phyloP scores from a whole-genome alignment of 352 stramenopile genomes.

The Phytopythium ostracodes region DNA sequence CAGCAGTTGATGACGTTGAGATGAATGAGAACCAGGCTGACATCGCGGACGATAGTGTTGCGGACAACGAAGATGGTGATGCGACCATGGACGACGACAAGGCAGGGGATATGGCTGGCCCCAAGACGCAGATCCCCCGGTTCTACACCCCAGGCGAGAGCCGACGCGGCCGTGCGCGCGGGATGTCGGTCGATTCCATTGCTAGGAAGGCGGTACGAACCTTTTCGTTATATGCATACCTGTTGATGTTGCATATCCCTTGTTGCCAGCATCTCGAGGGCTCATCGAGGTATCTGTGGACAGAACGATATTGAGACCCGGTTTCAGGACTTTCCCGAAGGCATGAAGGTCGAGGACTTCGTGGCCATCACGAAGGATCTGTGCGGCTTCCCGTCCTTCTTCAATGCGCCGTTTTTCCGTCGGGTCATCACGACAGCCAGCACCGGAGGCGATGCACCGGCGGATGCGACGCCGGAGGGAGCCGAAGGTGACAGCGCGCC shows the following conservation, averaged over 20 bases:
- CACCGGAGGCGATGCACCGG: background rate
- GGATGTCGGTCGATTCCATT: constrained; percentile 62
- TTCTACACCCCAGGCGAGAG: constrained; percentile 72
- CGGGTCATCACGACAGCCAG: constrained; percentile 65
- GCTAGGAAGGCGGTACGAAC: constrained; percentile 39
- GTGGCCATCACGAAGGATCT: constrained; percentile 97
- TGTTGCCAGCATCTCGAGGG: background rate
- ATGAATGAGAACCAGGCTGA: constrained; percentile 28
- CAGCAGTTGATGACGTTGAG: constrained; percentile 37
- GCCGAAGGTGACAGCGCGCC: constrained; percentile 13
- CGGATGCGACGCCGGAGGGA: constrained; percentile 13
- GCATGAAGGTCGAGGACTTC: constrained; percentile 85
- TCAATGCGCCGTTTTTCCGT: constrained; percentile 95
- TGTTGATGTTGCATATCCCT: background rate
- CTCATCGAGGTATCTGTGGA: constrained; percentile 6
- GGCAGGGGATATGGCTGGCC: constrained; percentile 5
- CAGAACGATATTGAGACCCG: constrained; percentile 64
- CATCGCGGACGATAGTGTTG: constrained; percentile 2
- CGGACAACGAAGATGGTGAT: constrained; percentile 16
- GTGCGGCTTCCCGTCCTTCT: constrained; percentile 98
- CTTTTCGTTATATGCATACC: constrained; percentile 2
- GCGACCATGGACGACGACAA: constrained; percentile 14
- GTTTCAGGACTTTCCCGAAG: constrained; percentile 73
- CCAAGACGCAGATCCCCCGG: constrained; percentile 45
- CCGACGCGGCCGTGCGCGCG: constrained; percentile 51